Percentiles rank a stretch among this genome's conserved stretches.
These are phyloP conservation scores for Spathaspora sp. DNA, from an alignment of 1,139 yeast species.

Conservation along the genomic window DNA sequence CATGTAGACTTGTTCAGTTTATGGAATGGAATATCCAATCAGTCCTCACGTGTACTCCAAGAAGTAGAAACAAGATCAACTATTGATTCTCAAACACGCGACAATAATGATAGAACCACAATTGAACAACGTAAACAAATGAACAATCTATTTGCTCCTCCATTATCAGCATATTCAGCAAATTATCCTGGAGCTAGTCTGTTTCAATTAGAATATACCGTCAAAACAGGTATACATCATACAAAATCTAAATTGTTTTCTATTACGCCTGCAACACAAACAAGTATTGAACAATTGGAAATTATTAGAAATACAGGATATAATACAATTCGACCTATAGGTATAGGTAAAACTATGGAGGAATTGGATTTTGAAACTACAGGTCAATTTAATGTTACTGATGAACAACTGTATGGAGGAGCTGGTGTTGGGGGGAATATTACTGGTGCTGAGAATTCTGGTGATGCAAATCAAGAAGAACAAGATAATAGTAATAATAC, in stretches of 20 bases:
- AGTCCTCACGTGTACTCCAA: not conserved
- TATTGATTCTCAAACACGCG: not conserved
- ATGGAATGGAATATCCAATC: constrained; percentile 11
- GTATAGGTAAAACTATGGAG: constrained; percentile 55
- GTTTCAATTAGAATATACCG: constrained; percentile 31
- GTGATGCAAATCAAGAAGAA: not conserved
- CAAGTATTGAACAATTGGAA: constrained; percentile 40
- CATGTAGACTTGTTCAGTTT: constrained; percentile 12
- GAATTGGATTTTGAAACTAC: constrained; percentile 33
- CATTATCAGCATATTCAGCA: constrained; percentile 53
- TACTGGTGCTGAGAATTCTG: constrained; percentile 3
- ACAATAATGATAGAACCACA: not conserved
- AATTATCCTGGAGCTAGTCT: constrained; percentile 49
- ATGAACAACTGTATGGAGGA: constrained; percentile 3
- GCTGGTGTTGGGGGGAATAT: constrained; percentile 6
- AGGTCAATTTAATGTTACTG: constrained; percentile 2
- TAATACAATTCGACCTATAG: constrained; percentile 51
- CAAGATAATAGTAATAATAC: constrained; percentile 1
- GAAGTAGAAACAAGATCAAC: not conserved
- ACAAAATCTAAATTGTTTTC: constrained; percentile 6
- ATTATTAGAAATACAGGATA: constrained; percentile 50
- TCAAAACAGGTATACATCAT: constrained; percentile 15
- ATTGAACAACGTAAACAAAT: constrained; percentile 7
- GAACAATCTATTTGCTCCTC: constrained; percentile 42
- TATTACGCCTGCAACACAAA: constrained; percentile 27